Base-by-base conservation (phyloP, 164 flowering plant genomes). In the Magnolia sinica region DNA sequence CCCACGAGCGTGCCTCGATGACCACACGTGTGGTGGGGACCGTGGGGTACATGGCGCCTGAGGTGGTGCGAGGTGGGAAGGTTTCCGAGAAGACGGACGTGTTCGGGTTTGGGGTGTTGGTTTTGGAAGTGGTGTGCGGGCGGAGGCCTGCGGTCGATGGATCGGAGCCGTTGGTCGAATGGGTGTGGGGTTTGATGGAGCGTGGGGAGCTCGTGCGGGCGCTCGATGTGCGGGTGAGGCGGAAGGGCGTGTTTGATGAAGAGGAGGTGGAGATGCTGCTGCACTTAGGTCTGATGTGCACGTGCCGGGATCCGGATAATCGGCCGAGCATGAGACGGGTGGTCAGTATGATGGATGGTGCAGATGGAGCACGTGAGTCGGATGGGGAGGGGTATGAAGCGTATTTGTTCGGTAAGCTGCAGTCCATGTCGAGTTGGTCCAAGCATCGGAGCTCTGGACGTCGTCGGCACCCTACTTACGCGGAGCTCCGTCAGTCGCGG, bases 1-100 rank as follows among this genome's bases (percentile, higher is more conserved):
- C 77, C 5, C 84, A 82, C 23, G 85, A 77, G 5, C 75, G 79
- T 18, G 31, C 55, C 18, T 76, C 83, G 1, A 70, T 52, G 77
- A 85, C 84, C 10, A 82, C 90, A 0, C 73, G 79, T 9, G 86
- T 88, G 23, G 81, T 88, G 5, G 90, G 90, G 4, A 85, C 90
- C 0, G 85, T 81, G 0, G 90, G 90, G 52, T 88, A 88, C 73
- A 79, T 88, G 84, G 90, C 90, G 0, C 88, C 90, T 0, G 90
- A 88, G 79, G 79, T 88, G 73, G 76, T 88, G 6, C 77, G 72
- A n/a, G 82, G 72, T 6, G 90, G 90, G 31, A 80, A 87, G 61
- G 86, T 81, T 2, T 77, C 88, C 0, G 72, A 79, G 0, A 82
- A 81, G 72, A 80, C 87, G 0, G 90, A 88, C 76, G 86, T 88